Evolutionary conservation across 106 monocot species (phyloP), one percentile per base, ranked within the genome.

Genomic region (Alisma plantagoaquatica): DNA sequence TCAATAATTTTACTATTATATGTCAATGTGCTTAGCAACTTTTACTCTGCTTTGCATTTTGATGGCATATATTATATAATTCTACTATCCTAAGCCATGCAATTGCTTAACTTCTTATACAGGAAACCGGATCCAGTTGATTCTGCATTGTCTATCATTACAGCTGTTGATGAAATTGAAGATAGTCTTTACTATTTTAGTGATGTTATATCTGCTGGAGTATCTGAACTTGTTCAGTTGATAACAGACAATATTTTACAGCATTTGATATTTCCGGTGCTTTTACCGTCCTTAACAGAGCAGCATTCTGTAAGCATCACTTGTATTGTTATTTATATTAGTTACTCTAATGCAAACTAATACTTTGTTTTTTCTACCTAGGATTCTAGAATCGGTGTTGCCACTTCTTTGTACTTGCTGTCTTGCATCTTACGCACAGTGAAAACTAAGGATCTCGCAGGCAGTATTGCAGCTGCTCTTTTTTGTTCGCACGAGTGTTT

Each of bases 181-280:
- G 85, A 98, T 53, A 85, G 50, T 46, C 54, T 98, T 35, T 98
- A 98, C 66, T 98, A 85, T 63, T 82, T 79, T 56, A 98, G 90
- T 79, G 98, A 98, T 75, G 58, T 98, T 48, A 90, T 98, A 66
- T 98, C 98, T 66, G 62, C 98, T 64, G 98, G 90, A 11, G 57
- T 98, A 66, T 90, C 98, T 63, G 90, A 85, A 22, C 61, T 98
- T 17, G 98, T 78, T 38, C 73, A 64, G 65, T 74, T 98, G 51
- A 85, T 98, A 59, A 79, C 81, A 56, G 98, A 98, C 29, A 82
- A 69, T 53, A 66, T 98, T 29, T 63, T 98, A 56, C 71, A 72
- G 26, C 62, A 75, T 73, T 62, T 96, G 73, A 64, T 96, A n/a
- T 89, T 96, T 64, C 89, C 89, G 23, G 54, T 85, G 55, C 73